These are phyloP conservation scores for Lepidium aucheri DNA, from an alignment of 345 rosid genomes.

Conservation along the genomic window DNA sequence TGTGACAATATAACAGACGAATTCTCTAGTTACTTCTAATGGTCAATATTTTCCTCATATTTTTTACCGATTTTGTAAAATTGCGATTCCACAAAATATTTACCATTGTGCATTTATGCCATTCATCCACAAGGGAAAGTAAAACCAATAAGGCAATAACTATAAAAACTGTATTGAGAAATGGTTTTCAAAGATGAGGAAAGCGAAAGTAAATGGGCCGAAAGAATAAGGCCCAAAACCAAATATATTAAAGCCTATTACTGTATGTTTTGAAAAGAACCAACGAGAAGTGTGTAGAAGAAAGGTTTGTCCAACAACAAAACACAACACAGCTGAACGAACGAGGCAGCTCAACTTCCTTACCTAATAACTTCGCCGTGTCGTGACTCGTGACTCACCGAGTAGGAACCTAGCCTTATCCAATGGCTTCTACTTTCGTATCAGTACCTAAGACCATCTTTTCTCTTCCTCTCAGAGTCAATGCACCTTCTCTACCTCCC, in stretches of 20 bases:
- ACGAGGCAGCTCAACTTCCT: not conserved
- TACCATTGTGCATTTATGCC: too few species aligned
- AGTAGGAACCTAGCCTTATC: not conserved
- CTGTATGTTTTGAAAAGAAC: not conserved
- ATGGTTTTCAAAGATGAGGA: not conserved
- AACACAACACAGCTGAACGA: not conserved
- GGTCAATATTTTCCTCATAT: not conserved
- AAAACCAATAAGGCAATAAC: too few species aligned
- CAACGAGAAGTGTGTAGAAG: not conserved
- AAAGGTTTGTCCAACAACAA: not conserved
- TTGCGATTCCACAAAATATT: too few species aligned
- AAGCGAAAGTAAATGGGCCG: not conserved
- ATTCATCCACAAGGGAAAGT: too few species aligned
- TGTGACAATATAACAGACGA: not conserved
- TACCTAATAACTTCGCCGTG: slow-evolving; percentile 7
- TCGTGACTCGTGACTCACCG: not conserved
- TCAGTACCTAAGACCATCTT: slow-evolving; percentile 31
- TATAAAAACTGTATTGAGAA: not conserved
- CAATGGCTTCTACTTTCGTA: slow-evolving; percentile 33
- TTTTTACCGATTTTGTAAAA: too few species aligned
- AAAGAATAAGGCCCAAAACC: too few species aligned
- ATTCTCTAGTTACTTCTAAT: not conserved
- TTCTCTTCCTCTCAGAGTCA: slow-evolving; percentile 17
- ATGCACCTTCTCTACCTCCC: slow-evolving; percentile 16
- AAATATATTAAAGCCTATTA: too few species aligned